A percentile compares a stretch with the other conserved stretches of the same genome.
Conservation (phyloP, 805 yeast species). For the Scheffersomyces stipitis region DNA sequence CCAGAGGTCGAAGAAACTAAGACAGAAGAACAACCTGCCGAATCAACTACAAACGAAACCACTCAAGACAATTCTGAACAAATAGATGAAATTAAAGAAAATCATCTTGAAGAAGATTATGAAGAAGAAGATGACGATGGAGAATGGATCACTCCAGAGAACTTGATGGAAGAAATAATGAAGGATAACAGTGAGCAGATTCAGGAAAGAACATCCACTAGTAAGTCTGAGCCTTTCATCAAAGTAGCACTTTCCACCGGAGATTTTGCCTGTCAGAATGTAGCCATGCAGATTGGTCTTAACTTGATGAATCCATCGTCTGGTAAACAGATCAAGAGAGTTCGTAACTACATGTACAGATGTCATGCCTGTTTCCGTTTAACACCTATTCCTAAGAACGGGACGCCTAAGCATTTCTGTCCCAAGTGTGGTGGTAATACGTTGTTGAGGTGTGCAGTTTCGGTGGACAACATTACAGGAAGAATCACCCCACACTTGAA, state of each 20-base stretch:
- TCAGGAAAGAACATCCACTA: conserved; percentile 31
- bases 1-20: conserved; percentile 1
- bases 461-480: conserved; percentile 78
- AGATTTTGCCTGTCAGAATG: conserved; percentile 97
- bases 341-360: conserved; percentile 89
- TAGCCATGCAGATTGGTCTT: conserved; percentile 85
- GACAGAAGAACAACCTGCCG: background rate
- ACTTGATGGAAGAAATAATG: conserved; percentile 64
- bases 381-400: conserved; percentile 73
- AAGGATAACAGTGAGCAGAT: conserved; percentile 66
- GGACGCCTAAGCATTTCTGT: conserved; percentile 83
- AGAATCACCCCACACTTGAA: conserved; percentile 84
- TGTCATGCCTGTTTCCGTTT: conserved; percentile 96
- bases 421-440: conserved; percentile 95
- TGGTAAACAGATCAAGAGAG: conserved; percentile 81
- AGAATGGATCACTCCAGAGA: conserved; percentile 92
- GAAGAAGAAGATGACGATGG: conserved; percentile 82
- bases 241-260: conserved; percentile 89
- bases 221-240: conserved; percentile 34
- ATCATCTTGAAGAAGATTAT: conserved; percentile 45
- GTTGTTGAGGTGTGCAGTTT: conserved; percentile 83
- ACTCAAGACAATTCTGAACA: conserved; percentile 1
- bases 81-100: conserved; percentile 8
- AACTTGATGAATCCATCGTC: conserved; percentile 80
- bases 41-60: no score